These are phyloP conservation scores for Podaxis pistillaris DNA, from an alignment of 768 basidiomycete species.

Conservation along the genomic window DNA sequence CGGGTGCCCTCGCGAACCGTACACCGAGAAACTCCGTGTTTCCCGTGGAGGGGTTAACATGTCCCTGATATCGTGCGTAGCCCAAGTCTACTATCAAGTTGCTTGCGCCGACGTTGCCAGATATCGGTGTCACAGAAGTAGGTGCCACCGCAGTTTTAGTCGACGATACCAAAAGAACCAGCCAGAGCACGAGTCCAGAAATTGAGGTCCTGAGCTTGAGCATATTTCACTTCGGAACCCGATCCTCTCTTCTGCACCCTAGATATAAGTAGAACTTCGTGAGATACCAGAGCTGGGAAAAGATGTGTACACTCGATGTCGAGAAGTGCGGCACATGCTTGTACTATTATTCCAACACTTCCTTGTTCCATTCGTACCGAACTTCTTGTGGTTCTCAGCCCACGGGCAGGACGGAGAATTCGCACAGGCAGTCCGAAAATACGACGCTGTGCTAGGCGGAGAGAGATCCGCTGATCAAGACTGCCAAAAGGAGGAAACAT, in stretches of 20 bases:
- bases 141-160: background rate
- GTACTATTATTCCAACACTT: too few relatives aligned
- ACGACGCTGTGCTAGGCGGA: background rate
- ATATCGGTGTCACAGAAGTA: too few relatives aligned
- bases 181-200: background rate
- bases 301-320: too few relatives aligned
- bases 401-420: too few relatives aligned
- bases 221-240: too few relatives aligned
- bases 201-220: background rate
- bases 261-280: too few relatives aligned
- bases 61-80: conserved; percentile 43
- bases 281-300: too few relatives aligned
- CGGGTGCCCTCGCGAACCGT: conserved; percentile 50
- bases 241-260: too few relatives aligned
- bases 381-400: too few relatives aligned
- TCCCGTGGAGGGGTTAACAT: conserved; percentile 29
- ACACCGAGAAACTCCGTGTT: conserved; percentile 40
- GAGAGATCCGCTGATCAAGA: background rate
- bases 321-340: too few relatives aligned
- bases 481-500: conserved; percentile 1
- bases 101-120: background rate
- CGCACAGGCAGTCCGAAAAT: too few relatives aligned
- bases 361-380: too few relatives aligned
- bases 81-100: conserved; percentile 31
- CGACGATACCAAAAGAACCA: background rate